phyloP scores from a whole-genome alignment of 169 alveolate genomes.

The Eimeria praecox region DNA sequence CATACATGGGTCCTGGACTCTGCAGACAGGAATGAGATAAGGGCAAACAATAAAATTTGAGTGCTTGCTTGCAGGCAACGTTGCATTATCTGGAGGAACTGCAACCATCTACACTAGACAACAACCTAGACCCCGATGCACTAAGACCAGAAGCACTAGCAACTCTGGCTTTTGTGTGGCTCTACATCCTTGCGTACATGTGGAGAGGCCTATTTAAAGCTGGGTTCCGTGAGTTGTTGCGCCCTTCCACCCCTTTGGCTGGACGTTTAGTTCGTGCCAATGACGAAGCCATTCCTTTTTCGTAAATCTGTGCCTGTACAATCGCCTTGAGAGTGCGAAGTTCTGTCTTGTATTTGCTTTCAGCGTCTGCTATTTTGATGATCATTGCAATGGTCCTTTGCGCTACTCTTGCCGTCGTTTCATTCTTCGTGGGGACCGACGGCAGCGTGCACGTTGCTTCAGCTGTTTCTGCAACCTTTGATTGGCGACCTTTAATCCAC shows the following conservation, averaged over 20 bases:
- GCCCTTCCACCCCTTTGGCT: not conserved
- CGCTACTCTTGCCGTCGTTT: conserved; percentile 69
- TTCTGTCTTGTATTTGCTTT: not conserved
- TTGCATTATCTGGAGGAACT: conserved; percentile 57
- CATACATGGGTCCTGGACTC: not conserved
- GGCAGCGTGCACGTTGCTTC: conserved; percentile 63
- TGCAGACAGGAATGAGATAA: not conserved
- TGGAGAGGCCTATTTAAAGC: conserved; percentile 80
- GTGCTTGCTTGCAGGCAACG: conserved; percentile 60
- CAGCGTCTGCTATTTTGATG: conserved; percentile 76
- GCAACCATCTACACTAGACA: conserved; percentile 68
- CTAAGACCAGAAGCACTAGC: conserved; percentile 60
- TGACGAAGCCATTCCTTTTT: not conserved
- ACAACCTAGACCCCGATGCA: conserved; percentile 45
- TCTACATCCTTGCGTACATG: conserved; percentile 77
- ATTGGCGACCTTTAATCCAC: conserved; percentile 44
- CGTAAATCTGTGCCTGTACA: not conserved
- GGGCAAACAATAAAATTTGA: not conserved
- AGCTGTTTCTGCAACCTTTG: conserved; percentile 59
- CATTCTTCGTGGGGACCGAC: conserved; percentile 66
- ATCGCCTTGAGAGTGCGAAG: not conserved
- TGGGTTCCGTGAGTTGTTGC: conserved; percentile 64
- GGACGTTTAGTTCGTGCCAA: not conserved
- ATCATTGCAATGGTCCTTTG: conserved; percentile 78
- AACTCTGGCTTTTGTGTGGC: conserved; percentile 75